Percentiles rank a stretch among this genome's conserved stretches.
phyloP scores from a whole-genome alignment of 2,329 filamentous ascomycete genomes.

The Capronia coronata region DNA sequence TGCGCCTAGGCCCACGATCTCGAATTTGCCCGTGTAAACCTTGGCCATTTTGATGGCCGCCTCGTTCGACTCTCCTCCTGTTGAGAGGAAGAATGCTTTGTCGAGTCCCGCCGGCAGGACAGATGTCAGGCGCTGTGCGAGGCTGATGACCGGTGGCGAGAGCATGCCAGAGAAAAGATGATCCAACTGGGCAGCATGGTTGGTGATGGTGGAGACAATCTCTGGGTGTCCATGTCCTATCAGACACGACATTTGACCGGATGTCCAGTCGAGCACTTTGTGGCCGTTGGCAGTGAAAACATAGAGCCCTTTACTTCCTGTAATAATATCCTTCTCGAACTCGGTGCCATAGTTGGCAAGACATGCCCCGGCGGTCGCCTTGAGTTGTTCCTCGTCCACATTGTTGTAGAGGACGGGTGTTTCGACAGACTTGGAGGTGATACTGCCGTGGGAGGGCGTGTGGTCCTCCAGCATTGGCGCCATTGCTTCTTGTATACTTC shows the following conservation, averaged over 20 bases:
- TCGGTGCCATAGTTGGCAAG: conserved; percentile 28
- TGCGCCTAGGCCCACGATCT: conserved; percentile 55
- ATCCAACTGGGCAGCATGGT: conserved; percentile 49
- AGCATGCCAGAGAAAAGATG: conserved; percentile 57
- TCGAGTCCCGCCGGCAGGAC: conserved; percentile 47
- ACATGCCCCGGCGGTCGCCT: conserved; percentile 33
- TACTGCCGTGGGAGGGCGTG: conserved; percentile 32
- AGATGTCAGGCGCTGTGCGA: conserved; percentile 47
- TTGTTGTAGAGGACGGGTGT: conserved; percentile 34
- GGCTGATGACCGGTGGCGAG: conserved; percentile 50
- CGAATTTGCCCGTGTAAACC: conserved; percentile 57
- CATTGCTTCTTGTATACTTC: conserved; percentile 20
- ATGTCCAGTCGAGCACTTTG: conserved; percentile 53
- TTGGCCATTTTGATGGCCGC: conserved; percentile 61
- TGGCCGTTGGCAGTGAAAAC: conserved; percentile 43
- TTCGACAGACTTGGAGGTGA: conserved; percentile 34
- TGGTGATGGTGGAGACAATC: conserved; percentile 48
- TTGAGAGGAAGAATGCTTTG: conserved; percentile 54
- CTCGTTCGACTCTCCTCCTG: conserved; percentile 53
- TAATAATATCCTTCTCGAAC: conserved; percentile 38
- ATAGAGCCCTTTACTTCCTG: conserved; percentile 40
- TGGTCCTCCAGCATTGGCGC: conserved; percentile 27
- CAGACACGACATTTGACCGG: conserved; percentile 55
- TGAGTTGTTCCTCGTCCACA: conserved; percentile 25
- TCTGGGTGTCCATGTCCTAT: conserved; percentile 55